Evolutionary conservation across 352 stramenopile species (phyloP), one percentile per base, ranked within the genome.

Genomic region (Phytophthora uliginosa): DNA sequence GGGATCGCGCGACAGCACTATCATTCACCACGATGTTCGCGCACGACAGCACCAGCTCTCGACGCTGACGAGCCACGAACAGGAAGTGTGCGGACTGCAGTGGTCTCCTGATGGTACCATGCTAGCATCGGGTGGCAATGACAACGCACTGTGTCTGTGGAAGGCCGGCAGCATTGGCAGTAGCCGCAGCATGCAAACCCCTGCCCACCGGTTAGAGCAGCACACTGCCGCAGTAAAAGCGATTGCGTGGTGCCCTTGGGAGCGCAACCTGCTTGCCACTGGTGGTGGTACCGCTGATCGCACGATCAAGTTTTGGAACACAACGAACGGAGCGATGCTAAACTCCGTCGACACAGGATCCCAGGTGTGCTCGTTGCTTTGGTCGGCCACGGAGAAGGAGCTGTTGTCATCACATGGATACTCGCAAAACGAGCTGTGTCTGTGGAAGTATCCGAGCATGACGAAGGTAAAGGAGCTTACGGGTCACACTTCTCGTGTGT

Each of bases 251-350:
- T 99, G 96, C 77, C 98, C 98, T 9, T 99, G 98, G 88, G 96
- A 99, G 71, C 94, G 96, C 18, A 98, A 99, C 72, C 69, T 99
- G 9, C 89, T 99, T 45, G 98, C 98, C 1, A 98, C 96, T 12
- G 98, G 98, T 58, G 98, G 97, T 34, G 98, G 98, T 68, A 99
- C 98, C 22, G 98, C 98, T 20, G 98, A 99, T 83, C 87, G 98
- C 40, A 98, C 92, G 60, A 99, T 99, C 84, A 99, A 99, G 83
- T 99, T 99, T 71, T 99, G 98, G 98, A 99, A 99, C 79, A 95
- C 95, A 12, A 84, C 84, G 17, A 98, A 93, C 26, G 88, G 99
- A 18, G 98, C 99, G 63, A 91, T 80, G 94, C 91, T 99, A 69
- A 89, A 98, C 93, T 99, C 92, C 20, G 93, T 99, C 18, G 96